Conservation (phyloP, 78 protist genomes). For the Planoprotostelium fungivorum region DNA sequence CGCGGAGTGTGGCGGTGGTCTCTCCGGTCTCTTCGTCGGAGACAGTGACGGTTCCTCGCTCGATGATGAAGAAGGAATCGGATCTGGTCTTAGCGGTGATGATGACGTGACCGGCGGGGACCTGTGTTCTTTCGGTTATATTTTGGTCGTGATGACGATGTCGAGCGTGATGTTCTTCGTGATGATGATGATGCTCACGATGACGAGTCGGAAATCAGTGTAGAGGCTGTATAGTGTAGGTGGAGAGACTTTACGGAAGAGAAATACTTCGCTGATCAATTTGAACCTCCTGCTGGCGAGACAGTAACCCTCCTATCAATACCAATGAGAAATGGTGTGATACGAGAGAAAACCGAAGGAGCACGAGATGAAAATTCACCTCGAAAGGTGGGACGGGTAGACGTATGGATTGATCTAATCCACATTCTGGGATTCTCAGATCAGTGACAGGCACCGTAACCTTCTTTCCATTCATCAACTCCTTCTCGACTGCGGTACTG, state of each 20-base stretch:
- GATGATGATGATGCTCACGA: no score
- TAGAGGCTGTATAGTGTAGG: neutral
- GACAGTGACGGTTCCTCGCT: constrained; percentile 27
- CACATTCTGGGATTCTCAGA: constrained; percentile 32
- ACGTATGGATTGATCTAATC: constrained; percentile 25
- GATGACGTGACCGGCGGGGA: constrained; percentile 5
- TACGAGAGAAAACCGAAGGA: no score
- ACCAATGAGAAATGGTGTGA: no score
- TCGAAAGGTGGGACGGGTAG: constrained; percentile 9
- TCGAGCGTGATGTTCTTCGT: no score
- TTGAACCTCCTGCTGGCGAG: neutral
- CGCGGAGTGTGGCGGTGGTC: neutral
- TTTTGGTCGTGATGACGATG: no score
- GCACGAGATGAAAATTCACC: neutral
- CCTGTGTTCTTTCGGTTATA: no score
- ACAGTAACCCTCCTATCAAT: neutral
- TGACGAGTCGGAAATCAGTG: neutral
- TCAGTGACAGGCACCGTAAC: constrained; percentile 7
- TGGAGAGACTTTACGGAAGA: neutral
- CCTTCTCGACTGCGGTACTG: neutral
- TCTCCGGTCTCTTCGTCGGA: neutral
- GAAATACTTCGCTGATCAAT: neutral
- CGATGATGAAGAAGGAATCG: constrained; percentile 19
- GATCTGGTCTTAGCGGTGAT: constrained; percentile 17
- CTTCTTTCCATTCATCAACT: neutral